These are phyloP conservation scores for Clavariopsis aquatica DNA, from an alignment of 495 filamentous ascomycete species.

Conservation along the genomic window DNA sequence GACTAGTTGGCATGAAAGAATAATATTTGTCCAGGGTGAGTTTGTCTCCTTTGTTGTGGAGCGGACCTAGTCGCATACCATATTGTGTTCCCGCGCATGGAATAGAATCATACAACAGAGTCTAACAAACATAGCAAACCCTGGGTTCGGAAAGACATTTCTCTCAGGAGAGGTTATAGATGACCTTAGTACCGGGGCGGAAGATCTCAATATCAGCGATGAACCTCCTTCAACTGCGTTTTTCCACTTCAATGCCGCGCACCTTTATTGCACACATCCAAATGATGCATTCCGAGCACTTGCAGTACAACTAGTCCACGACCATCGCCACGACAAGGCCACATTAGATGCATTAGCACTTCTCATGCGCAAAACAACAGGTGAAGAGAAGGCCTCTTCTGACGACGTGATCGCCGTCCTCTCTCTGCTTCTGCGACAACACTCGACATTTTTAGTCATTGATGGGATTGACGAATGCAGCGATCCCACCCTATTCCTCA, in stretches of 20 bases:
- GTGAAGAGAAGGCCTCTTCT: conserved; percentile 21
- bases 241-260: conserved; percentile 27
- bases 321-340: conserved; percentile 24
- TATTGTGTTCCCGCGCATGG: neutral
- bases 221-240: conserved; percentile 23
- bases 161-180: conserved; percentile 23
- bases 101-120: neutral
- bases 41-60: neutral
- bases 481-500: conserved; percentile 21
- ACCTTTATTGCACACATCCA: conserved; percentile 7
- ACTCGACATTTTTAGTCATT: conserved; percentile 32
- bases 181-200: conserved; percentile 20
- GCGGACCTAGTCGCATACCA: neutral
- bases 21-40: conserved; percentile 29
- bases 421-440: conserved; percentile 21
- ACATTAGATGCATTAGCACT: conserved; percentile 30
- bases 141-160: conserved; percentile 32
- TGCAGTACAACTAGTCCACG: conserved; percentile 22
- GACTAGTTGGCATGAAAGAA: conserved; percentile 15
- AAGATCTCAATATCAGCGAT: conserved; percentile 24
- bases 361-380: conserved; percentile 20
- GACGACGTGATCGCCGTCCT: conserved; percentile 29
- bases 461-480: conserved; percentile 34
- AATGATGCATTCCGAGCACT: conserved; percentile 29
- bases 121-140: conserved; percentile 14